Conservation (phyloP, 2,329 filamentous ascomycete species). For the Alternaria gaisen region DNA sequence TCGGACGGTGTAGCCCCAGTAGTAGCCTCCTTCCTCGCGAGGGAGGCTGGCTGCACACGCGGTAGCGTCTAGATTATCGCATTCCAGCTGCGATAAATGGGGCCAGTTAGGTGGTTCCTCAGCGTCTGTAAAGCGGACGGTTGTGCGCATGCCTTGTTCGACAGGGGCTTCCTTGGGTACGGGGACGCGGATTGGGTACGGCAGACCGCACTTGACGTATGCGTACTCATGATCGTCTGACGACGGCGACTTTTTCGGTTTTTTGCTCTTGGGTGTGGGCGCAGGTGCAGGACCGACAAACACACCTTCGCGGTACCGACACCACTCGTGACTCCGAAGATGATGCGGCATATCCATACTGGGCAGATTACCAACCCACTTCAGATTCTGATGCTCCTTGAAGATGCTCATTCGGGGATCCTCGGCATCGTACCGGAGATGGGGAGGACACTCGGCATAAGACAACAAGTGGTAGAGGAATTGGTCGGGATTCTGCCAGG, state of each 20-base stretch:
- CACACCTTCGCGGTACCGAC: slow-evolving; percentile 81
- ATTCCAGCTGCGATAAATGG: slow-evolving; percentile 28
- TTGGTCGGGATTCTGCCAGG: slow-evolving; percentile 77
- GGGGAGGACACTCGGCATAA: slow-evolving; percentile 85
- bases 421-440: slow-evolving; percentile 61
- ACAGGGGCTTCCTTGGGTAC: slow-evolving; percentile 59
- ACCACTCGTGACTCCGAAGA: slow-evolving; percentile 77
- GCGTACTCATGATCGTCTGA: slow-evolving; percentile 37
- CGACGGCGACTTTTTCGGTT: slow-evolving; percentile 48
- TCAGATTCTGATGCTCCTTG: slow-evolving; percentile 79
- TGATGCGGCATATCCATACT: slow-evolving; percentile 88
- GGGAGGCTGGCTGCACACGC: slow-evolving; percentile 74
- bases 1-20: slow-evolving; percentile 83
- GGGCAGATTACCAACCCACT: slow-evolving; percentile 75
- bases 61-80: slow-evolving; percentile 56
- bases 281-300: slow-evolving; percentile 55
- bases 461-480: slow-evolving; percentile 81
- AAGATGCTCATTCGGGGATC: slow-evolving; percentile 71
- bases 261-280: slow-evolving; percentile 52
- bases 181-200: slow-evolving; percentile 61
- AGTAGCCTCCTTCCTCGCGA: slow-evolving; percentile 79
- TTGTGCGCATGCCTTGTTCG: slow-evolving; percentile 76
- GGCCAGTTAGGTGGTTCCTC: slow-evolving; percentile 50
- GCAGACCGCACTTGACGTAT: slow-evolving; percentile 61
- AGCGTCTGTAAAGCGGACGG: slow-evolving; percentile 68